Conservation (phyloP, 1,284 basidiomycete species). For the Trichosporon sp. region DNA sequence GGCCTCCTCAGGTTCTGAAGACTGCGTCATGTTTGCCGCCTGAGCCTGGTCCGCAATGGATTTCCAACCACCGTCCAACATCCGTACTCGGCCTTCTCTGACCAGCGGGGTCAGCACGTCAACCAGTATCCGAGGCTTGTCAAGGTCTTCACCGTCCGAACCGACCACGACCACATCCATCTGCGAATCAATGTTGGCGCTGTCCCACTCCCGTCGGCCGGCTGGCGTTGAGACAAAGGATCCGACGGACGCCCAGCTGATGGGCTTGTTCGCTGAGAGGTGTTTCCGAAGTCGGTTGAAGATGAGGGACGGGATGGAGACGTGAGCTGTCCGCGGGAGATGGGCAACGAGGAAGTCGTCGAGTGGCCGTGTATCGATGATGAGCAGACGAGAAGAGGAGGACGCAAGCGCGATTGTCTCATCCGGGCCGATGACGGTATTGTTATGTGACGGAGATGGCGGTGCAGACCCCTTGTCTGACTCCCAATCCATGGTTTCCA, state of each 20-base stretch:
- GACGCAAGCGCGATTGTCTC: constrained; percentile 7
- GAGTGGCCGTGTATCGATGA: constrained; percentile 77
- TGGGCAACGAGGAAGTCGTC: constrained; percentile 67
- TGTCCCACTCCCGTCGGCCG: constrained; percentile 70
- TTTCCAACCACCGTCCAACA: constrained; percentile 46
- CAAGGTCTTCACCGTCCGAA: constrained; percentile 37
- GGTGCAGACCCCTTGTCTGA: constrained; percentile 19
- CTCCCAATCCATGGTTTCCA: constrained; percentile 8
- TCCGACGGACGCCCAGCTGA: constrained; percentile 65
- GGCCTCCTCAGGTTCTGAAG: constrained; percentile 24
- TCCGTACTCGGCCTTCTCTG: constrained; percentile 31
- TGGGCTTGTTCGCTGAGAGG: not conserved
- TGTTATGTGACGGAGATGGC: constrained; percentile 1
- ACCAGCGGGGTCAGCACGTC: constrained; percentile 37
- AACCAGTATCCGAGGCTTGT: constrained; percentile 34
- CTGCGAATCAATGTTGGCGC: constrained; percentile 55
- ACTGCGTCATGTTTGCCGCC: constrained; percentile 17
- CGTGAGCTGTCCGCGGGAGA: constrained; percentile 70
- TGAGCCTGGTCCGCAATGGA: constrained; percentile 30
- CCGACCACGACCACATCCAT: constrained; percentile 44
- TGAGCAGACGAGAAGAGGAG: constrained; percentile 52
- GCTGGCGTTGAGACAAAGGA: constrained; percentile 76
- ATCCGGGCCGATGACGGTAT: not conserved
- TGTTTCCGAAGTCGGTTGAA: constrained; percentile 76
- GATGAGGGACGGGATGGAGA: constrained; percentile 81